A percentile compares a stretch with the other conserved stretches of the same genome.
phyloP scores from a whole-genome alignment of 1,139 yeast genomes.

The Arxiozyma heterogenica region DNA sequence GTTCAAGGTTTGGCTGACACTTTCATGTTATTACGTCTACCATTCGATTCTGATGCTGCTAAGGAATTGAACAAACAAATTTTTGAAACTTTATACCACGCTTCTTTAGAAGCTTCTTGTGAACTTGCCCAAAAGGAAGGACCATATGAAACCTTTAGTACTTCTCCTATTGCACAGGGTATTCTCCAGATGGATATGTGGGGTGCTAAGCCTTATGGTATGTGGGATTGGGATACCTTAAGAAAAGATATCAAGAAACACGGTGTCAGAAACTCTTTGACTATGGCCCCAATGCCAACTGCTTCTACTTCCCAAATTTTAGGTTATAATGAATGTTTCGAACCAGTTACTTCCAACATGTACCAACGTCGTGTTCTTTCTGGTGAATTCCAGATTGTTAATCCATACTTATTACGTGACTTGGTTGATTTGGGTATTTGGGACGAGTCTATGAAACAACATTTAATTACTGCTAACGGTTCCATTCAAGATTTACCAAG shows the following conservation, averaged over 20 bases:
- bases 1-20: conserved; percentile 87
- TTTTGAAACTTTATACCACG: conserved; percentile 86
- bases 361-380: conserved; percentile 78
- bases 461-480: conserved; percentile 70
- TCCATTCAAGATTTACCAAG: conserved; percentile 64
- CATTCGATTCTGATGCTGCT: conserved; percentile 76
- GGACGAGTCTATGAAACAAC: conserved; percentile 70
- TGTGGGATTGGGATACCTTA: conserved; percentile 66
- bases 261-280: conserved; percentile 73
- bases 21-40: conserved; percentile 62
- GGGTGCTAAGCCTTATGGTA: conserved; percentile 34
- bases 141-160: conserved; percentile 55
- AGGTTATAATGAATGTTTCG: conserved; percentile 86
- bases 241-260: conserved; percentile 46
- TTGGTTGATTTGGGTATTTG: conserved; percentile 76
- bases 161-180: conserved; percentile 80
- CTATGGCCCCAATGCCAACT: conserved; percentile 95
- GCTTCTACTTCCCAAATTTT: conserved; percentile 87
- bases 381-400: conserved; percentile 82
- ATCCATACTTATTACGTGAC: conserved; percentile 72
- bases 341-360: conserved; percentile 81
- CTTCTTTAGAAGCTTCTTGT: conserved; percentile 68
- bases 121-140: conserved; percentile 63
- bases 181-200: conserved; percentile 71
- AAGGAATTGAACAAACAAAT: conserved; percentile 62